Percentiles rank a stretch among this genome's conserved stretches.
These are phyloP conservation scores for Yarrowia deformans DNA, from an alignment of 805 yeast species.

Conservation along the genomic window DNA sequence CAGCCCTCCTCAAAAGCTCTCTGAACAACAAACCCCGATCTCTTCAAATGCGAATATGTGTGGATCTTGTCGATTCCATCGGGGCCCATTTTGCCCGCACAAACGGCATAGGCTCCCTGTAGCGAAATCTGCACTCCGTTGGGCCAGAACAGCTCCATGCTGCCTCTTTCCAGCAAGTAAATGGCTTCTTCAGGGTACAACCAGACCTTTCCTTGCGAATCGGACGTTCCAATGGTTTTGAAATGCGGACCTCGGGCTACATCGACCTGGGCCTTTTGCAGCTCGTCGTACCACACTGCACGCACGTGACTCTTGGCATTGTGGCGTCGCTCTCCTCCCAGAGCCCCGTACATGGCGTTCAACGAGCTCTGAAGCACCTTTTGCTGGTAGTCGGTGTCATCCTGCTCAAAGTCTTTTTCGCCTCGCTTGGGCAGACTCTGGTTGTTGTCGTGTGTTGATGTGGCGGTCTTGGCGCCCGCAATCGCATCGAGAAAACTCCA, in stretches of 20 bases:
- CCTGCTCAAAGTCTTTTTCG: slow-evolving; percentile 86
- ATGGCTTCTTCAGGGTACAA: slow-evolving; percentile 72
- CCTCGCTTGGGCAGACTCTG: slow-evolving; percentile 69
- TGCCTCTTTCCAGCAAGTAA: slow-evolving; percentile 83
- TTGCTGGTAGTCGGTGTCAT: slow-evolving; percentile 66
- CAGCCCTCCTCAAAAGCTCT: background rate
- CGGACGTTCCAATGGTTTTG: slow-evolving; percentile 72
- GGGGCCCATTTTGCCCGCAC: slow-evolving; percentile 52
- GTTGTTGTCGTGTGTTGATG: background rate
- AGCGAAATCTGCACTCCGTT: slow-evolving; percentile 59
- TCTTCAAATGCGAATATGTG: slow-evolving; percentile 75
- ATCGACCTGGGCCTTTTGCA: slow-evolving; percentile 52
- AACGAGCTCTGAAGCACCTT: slow-evolving; percentile 61
- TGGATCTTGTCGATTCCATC: slow-evolving; percentile 61
- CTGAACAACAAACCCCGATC: slow-evolving; percentile 76
- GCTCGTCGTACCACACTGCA: slow-evolving; percentile 57
- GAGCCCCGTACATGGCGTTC: slow-evolving; percentile 74
- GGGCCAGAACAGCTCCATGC: slow-evolving; percentile 55
- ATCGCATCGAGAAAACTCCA: slow-evolving; percentile 50
- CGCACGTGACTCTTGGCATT: slow-evolving; percentile 58
- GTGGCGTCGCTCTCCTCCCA: slow-evolving; percentile 52
- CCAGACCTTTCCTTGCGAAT: slow-evolving; percentile 58
- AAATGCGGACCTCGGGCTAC: slow-evolving; percentile 76
- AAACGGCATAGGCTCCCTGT: slow-evolving; percentile 66
- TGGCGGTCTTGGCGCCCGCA: slow-evolving; percentile 29